These are phyloP conservation scores for Eutrema heterophyllum DNA, from an alignment of 345 rosid genomes.

Conservation along the genomic window DNA sequence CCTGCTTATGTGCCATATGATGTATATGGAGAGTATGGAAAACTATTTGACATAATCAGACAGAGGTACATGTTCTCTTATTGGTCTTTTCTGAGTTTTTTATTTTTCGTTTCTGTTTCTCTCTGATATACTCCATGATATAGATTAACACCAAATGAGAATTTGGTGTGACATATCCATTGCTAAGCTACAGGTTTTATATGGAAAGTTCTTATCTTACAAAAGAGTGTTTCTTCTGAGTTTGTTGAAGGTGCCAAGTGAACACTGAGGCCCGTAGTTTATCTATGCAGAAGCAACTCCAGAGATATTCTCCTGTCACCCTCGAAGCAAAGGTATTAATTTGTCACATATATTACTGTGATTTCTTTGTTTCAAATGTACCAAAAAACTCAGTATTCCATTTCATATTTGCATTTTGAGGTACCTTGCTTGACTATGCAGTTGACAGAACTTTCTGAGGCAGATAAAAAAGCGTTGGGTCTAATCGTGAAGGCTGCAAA, in stretches of 20 bases:
- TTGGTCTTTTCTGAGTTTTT: background rate
- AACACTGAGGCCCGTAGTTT: slow-evolving; percentile 45
- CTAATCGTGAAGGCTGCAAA: slow-evolving; percentile 77
- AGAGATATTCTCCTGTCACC: slow-evolving; percentile 68
- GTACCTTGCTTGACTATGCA: slow-evolving; percentile 32
- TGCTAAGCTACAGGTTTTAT: background rate
- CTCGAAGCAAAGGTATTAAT: slow-evolving; percentile 57
- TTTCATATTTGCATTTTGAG: background rate
- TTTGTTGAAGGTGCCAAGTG: slow-evolving; percentile 58
- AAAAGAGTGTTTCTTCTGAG: slow-evolving; percentile 16
- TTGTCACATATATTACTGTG: background rate
- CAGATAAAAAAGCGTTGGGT: slow-evolving; percentile 58
- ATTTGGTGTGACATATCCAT: background rate
- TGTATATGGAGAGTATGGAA: slow-evolving; percentile 59
- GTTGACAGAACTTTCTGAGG: slow-evolving; percentile 65
- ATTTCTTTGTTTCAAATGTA: background rate
- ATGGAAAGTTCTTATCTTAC: background rate
- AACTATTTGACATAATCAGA: slow-evolving; percentile 60
- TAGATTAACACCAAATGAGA: background rate
- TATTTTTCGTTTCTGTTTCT: background rate
- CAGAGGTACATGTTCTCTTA: slow-evolving; percentile 47
- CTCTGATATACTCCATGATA: background rate
- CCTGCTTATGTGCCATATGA: slow-evolving; percentile 81
- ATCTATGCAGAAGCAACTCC: slow-evolving; percentile 68
- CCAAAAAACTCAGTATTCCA: background rate